Conservation (phyloP, 805 yeast genomes). For the Ogataea paraovalis region DNA sequence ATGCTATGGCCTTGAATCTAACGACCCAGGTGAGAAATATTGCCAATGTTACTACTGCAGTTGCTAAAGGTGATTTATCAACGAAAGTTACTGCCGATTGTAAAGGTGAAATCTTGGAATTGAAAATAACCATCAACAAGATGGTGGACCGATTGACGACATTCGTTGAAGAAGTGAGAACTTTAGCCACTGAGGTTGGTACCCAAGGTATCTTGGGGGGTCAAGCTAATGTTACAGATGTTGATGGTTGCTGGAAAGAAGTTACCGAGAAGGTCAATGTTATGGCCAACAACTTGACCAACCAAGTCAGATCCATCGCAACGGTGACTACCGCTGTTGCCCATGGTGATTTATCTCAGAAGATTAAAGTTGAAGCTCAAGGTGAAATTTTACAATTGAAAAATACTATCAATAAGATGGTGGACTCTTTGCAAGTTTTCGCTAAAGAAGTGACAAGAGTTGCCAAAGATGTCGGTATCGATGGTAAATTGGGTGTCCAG, state of each 20-base stretch:
- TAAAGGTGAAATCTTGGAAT: constrained; percentile 73
- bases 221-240: constrained; percentile 80
- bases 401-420: constrained; percentile 87
- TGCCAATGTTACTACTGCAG: constrained; percentile 85
- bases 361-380: constrained; percentile 85
- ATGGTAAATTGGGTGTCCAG: constrained; percentile 88
- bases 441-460: constrained; percentile 87
- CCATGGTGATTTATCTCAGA: constrained; percentile 80
- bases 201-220: constrained; percentile 83
- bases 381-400: constrained; percentile 86
- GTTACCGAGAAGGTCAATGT: constrained; percentile 85
- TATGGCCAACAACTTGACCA: constrained; percentile 84
- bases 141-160: constrained; percentile 87
- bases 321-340: constrained; percentile 92
- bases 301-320: constrained; percentile 85
- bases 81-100: constrained; percentile 85
- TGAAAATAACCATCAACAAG: constrained; percentile 77
- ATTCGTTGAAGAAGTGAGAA: constrained; percentile 78
- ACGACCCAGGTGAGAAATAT: constrained; percentile 87
- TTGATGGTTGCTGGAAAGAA: constrained; percentile 87
- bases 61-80: constrained; percentile 76
- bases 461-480: constrained; percentile 90
- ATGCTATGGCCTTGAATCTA: constrained; percentile 84
- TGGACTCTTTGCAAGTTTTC: constrained; percentile 81
- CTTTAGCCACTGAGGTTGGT: constrained; percentile 87